phyloP scores from a whole-genome alignment of 106 monocot genomes.

The Iris macrosiphon region DNA sequence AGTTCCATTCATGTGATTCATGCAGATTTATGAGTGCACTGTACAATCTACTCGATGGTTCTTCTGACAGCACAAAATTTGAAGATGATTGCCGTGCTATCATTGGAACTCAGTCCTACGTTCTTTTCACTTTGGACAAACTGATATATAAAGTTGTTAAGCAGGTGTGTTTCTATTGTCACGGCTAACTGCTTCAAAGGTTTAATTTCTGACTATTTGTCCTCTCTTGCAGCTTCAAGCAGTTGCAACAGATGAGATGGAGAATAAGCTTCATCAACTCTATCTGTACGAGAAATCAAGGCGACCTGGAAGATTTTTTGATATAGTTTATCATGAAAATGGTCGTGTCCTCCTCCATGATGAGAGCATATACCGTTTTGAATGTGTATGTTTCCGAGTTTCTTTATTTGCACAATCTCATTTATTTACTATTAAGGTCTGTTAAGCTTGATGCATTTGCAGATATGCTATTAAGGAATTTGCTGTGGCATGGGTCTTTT shows the following conservation, averaged over 20 bases:
- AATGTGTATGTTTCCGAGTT: constrained; percentile 56
- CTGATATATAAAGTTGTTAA: constrained; percentile 94
- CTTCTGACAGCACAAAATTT: constrained; percentile 84
- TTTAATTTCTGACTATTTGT: constrained; percentile 3
- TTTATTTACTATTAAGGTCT: too few species aligned
- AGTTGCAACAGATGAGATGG: constrained; percentile 71
- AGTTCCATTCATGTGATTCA: background rate
- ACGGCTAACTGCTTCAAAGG: background rate
- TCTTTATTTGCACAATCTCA: background rate
- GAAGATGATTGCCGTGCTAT: constrained; percentile 88
- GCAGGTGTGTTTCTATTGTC: constrained; percentile 42
- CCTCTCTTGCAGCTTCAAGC: constrained; percentile 67
- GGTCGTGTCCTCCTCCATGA: constrained; percentile 79
- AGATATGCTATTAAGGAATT: too few species aligned
- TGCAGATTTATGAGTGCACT: constrained; percentile 81
- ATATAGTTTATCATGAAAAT: constrained; percentile 90
- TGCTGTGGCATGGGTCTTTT: too few species aligned
- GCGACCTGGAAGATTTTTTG: constrained; percentile 42
- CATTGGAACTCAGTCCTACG: constrained; percentile 90
- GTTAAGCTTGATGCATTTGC: too few species aligned
- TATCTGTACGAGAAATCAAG: constrained; percentile 80
- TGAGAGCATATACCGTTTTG: constrained; percentile 83
- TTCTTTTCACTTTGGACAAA: constrained; percentile 95
- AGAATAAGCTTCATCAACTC: constrained; percentile 78
- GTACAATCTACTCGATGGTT: constrained; percentile 75